phyloP scores from a whole-genome alignment of 345 rosid species.

The Eucalyptus fibrosa region DNA sequence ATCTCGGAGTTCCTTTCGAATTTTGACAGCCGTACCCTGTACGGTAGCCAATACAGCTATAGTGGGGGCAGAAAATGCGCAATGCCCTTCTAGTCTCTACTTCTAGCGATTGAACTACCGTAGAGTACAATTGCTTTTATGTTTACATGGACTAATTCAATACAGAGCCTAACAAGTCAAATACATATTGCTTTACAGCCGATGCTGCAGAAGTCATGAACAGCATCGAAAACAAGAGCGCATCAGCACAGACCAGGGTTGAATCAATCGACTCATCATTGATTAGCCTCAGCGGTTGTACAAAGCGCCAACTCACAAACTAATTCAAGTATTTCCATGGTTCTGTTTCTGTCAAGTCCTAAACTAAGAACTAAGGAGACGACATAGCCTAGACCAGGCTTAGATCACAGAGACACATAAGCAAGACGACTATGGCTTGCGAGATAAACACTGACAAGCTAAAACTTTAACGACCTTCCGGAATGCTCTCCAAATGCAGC shows the following conservation, averaged over 20 bases:
- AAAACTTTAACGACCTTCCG: conserved; percentile 22
- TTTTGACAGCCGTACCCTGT: neutral
- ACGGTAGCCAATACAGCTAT: neutral
- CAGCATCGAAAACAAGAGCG: neutral
- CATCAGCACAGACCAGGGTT: neutral
- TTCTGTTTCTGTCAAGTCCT: neutral
- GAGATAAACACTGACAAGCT: neutral
- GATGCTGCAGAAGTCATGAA: neutral
- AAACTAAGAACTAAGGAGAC: neutral
- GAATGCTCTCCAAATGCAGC: conserved; percentile 53
- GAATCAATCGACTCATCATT: neutral
- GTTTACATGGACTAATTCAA: neutral
- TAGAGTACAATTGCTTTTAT: neutral
- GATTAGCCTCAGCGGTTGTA: neutral
- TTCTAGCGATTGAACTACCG: neutral
- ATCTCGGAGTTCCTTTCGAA: too few species aligned
- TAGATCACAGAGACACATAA: neutral
- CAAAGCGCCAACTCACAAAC: neutral
- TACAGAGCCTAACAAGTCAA: neutral
- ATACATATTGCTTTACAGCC: neutral
- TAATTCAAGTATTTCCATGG: neutral
- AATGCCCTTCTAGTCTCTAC: neutral
- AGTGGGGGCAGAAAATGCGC: neutral
- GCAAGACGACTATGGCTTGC: neutral
- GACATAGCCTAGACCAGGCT: neutral